phyloP scores from a whole-genome alignment of 345 rosid species.

The Hirschfeldia incana region DNA sequence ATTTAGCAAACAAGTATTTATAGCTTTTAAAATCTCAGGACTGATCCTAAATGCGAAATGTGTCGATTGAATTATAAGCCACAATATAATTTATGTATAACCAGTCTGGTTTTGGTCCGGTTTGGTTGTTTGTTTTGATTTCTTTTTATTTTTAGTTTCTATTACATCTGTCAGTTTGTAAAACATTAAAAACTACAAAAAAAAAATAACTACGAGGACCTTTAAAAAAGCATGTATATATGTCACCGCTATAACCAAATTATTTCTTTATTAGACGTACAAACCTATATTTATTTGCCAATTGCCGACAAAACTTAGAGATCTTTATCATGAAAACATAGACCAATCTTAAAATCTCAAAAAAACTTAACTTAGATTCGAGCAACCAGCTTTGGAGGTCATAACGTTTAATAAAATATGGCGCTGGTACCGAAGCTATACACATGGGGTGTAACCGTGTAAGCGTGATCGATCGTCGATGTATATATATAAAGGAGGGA shows the following conservation, averaged over 20 bases:
- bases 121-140: too few species aligned
- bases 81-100: neutral
- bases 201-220: too few species aligned
- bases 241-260: neutral
- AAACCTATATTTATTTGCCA: slow-evolving; percentile 2
- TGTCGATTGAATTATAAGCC: neutral
- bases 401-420: slow-evolving; percentile 15
- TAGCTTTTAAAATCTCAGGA: neutral
- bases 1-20: too few species aligned
- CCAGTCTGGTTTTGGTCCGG: too few species aligned
- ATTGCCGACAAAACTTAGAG: slow-evolving; percentile 19
- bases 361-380: slow-evolving; percentile 14
- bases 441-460: neutral
- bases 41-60: neutral
- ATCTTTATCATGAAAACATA: neutral
- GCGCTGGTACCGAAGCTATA: slow-evolving; percentile 7
- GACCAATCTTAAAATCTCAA: slow-evolving; percentile 29
- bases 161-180: too few species aligned
- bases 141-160: too few species aligned
- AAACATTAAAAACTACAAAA: too few species aligned
- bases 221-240: neutral
- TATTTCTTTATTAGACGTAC: neutral
- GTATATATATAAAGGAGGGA: neutral
- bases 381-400: slow-evolving; percentile 15
- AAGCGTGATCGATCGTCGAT: neutral